Conservation (phyloP, 2,329 filamentous ascomycete species). For the Colletotrichum spinosum region DNA sequence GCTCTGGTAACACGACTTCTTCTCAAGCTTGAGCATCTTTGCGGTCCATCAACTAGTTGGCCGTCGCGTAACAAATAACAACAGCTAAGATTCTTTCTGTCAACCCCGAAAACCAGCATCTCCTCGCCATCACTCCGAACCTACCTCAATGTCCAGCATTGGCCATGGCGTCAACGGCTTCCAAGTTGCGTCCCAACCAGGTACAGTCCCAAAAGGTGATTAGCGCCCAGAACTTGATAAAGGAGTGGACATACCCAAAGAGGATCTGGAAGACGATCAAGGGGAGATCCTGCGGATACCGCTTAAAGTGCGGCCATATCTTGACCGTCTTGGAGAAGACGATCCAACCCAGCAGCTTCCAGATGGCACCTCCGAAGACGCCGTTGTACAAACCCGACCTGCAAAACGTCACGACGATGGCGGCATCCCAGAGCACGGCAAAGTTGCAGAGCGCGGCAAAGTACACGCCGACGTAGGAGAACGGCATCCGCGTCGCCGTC, state of each 20-base stretch:
- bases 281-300: slow-evolving; percentile 62
- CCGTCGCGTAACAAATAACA: no score
- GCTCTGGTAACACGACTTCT: no score
- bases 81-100: no score
- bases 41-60: no score
- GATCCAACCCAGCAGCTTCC: slow-evolving; percentile 56
- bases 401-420: slow-evolving; percentile 49
- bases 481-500: slow-evolving; percentile 52
- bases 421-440: slow-evolving; percentile 62
- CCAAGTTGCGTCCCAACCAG: slow-evolving; percentile 56
- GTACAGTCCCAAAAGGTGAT: slow-evolving; percentile 61
- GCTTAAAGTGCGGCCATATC: slow-evolving; percentile 62
- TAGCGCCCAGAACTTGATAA: slow-evolving; percentile 68
- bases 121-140: no score
- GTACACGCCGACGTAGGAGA: slow-evolving; percentile 68
- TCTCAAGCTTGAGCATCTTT: no score
- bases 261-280: slow-evolving; percentile 61
- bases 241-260: slow-evolving; percentile 69
- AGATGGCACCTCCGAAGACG: neutral
- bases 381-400: neutral
- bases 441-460: slow-evolving; percentile 66
- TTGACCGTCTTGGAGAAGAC: slow-evolving; percentile 68
- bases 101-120: no score
- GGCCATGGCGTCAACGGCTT: slow-evolving; percentile 33
- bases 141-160: slow-evolving; percentile 9